Percentiles rank a stretch among this genome's conserved stretches.
phyloP scores from a whole-genome alignment of 768 basidiomycete species.

The Russula emetica region DNA sequence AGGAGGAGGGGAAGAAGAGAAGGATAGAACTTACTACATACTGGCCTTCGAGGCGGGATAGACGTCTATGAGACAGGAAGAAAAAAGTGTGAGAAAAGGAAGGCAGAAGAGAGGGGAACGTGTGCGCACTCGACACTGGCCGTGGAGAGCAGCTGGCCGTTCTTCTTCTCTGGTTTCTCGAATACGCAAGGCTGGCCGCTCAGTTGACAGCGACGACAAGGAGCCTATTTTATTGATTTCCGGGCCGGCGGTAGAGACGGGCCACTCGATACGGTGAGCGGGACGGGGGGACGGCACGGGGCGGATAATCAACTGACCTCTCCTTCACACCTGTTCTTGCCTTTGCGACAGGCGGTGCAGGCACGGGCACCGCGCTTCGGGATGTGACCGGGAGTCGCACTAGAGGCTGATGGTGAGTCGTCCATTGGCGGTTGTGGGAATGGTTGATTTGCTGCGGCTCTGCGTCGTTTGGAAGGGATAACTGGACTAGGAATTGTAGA shows the following conservation, averaged over 20 bases:
- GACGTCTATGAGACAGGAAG: constrained; percentile 47
- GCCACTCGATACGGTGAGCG: constrained; percentile 46
- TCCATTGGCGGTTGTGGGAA: constrained; percentile 32
- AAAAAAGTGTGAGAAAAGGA: constrained; percentile 17
- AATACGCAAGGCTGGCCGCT: constrained; percentile 79
- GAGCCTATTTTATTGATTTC: constrained; percentile 50
- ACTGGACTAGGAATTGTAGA: constrained; percentile 56
- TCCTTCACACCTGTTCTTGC: constrained; percentile 92
- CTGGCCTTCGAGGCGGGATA: constrained; percentile 81
- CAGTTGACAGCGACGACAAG: constrained; percentile 84
- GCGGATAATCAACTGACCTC: constrained; percentile 51
- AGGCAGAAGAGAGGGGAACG: constrained; percentile 26
- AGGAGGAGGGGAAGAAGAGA: constrained; percentile 1
- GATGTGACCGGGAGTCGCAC: constrained; percentile 48
- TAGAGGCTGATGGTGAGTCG: constrained; percentile 31
- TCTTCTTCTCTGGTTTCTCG: constrained; percentile 91
- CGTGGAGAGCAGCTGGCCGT: constrained; percentile 50
- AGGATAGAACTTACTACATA: constrained; percentile 55
- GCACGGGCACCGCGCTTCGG: constrained; percentile 88
- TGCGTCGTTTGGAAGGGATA: constrained; percentile 47
- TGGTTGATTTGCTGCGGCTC: constrained; percentile 37
- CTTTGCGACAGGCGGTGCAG: constrained; percentile 84
- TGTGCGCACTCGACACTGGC: constrained; percentile 68
- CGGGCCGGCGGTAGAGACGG: constrained; percentile 68
- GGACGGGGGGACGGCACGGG: constrained; percentile 36